Percentiles rank a stretch among this genome's conserved stretches.
Evolutionary conservation across 306 rosid species (phyloP).

Genomic region (Cajanus cajan): DNA sequence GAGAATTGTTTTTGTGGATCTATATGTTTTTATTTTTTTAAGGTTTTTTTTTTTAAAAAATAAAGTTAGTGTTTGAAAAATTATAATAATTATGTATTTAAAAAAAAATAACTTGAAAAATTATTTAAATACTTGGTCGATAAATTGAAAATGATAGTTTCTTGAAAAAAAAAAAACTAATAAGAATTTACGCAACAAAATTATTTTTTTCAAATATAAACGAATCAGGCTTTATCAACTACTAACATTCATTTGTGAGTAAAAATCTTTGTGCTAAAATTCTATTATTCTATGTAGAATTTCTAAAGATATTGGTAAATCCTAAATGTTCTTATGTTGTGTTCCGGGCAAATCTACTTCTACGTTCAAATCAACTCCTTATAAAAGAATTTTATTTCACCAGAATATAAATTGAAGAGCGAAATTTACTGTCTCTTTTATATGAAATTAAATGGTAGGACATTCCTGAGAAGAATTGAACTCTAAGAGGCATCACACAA

Average conservation of each 20-base stretch:
- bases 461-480: not conserved
- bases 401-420: not conserved
- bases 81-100: not conserved
- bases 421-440: not conserved
- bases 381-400: constrained; percentile 3
- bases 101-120: not conserved
- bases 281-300: not conserved
- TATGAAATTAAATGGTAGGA: not conserved
- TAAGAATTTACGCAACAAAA: not conserved
- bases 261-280: not conserved
- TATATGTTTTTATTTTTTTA: not conserved
- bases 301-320: constrained; percentile 4
- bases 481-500: not conserved
- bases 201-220: not conserved
- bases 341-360: not conserved
- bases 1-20: not conserved
- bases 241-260: not conserved
- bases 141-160: not conserved
- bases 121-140: not conserved
- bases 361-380: not conserved
- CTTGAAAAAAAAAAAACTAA: not conserved
- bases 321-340: not conserved
- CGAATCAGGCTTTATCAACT: not conserved
- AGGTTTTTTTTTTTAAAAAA: not conserved
- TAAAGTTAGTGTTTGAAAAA: not conserved